Base-by-base conservation (phyloP, 148 eudicot species). In the Tetragonia tetragonoides region DNA sequence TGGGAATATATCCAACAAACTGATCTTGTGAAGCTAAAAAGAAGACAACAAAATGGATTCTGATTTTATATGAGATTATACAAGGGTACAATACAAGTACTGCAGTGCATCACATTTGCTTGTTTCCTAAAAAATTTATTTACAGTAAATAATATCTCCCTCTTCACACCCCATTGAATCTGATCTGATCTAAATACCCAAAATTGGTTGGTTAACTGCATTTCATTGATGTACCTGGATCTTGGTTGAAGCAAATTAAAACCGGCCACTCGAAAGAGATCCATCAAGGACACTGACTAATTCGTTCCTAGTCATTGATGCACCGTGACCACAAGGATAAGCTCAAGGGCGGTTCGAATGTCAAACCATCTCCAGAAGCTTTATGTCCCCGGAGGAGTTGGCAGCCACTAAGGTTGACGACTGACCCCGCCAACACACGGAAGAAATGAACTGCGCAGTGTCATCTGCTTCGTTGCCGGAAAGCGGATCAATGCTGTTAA, bases 401-500 rank as follows among this genome's bases (percentile, higher is more conserved):
- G 97, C 99, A 63, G 97, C 97, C 44, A 95, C 93, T 78, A 95
- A 86, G 79, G 90, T 89, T 42, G 97, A 82, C 11, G 99, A 88
- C 70, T 93, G 94, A 69, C 90, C 90, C 1, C 97, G 92, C 97
- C 96, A 95, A 79, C 99, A 95, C 10, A 95, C 92, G 3, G 99
- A 93, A 15, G 99, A 95, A 61, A 95, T 91, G 77, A 92, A 93
- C 80, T 93, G 97, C 18, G 90, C 47, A 23, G 77, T 8, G 63
- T 93, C 99, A 20, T 91, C 99, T 44, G 87, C 67, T 54, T 91
- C 95, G 14, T 86, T 89, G 34, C 93, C 95, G 4, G 97, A 91
- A 54, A 78, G 77, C 23, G 97, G 86, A 81, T 91, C 94, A 0
- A 79, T 66, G 81, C 77, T 84, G 68, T 82, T 82, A 64, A 95